Base-by-base conservation (phyloP, 331 rosid genomes). In the Malus hybrid region DNA sequence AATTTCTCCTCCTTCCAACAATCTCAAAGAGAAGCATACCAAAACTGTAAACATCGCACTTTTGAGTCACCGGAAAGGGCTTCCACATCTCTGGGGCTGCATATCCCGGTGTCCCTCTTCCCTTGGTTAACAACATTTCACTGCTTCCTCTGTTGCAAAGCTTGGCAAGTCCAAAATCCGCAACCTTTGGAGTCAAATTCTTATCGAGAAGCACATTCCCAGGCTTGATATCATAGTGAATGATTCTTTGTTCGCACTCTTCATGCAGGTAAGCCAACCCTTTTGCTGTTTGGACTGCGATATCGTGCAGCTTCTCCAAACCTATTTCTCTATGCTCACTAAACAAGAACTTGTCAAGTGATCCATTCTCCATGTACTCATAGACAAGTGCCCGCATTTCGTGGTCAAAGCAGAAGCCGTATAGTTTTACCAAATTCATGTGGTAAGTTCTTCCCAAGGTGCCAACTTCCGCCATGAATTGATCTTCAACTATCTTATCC, bases 401-500 rank as follows among this genome's bases (percentile, higher is more conserved):
- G 1, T 68, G 56, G 73, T 78, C 84, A 68, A 85, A 71, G 71
- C 91, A 84, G 57, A 89, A 89, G 18, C 95, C 90, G 60, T 61
- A 81, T 19, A 84, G 88, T 56, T 74, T 82, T 5, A 89, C 92
- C 36, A 87, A 65, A 78, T 90, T 89, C 18, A 79, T 75, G 57
- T 87, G 92, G 44, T 79, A 86, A 66, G 87, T 84, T 79, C 80
- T 86, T 80, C 89, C 89, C 14, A 90, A 79, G n/a, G 90, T 79
- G 57, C 92, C 78, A 57, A 87, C 87, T 78, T 90, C 92, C 7
- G 88, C 87, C 83, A 80, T 86, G 72, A 90, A 72, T 69, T 87
- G 95, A 20, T 87, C 85, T 28, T 84, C 92, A 22, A 77, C 77
- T 59, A 44, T 67, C 69, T 61, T 81, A 31, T 81, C 82, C 33